phyloP scores from a whole-genome alignment of 1,139 yeast species.

The Spathaspora sp. region DNA sequence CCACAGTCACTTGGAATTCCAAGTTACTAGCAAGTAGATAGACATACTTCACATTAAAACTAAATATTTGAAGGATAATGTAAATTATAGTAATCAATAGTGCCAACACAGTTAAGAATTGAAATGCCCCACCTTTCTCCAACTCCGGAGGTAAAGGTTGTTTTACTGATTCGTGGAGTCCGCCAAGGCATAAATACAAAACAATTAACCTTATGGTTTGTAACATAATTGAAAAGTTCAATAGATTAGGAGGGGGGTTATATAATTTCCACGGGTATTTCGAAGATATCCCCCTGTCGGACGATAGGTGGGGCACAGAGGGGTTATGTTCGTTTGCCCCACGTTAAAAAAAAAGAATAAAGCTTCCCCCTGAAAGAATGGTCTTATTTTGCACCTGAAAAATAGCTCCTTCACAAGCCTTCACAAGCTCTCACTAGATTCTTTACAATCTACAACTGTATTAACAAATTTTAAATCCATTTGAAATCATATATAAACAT shows the following conservation, averaged over 20 bases:
- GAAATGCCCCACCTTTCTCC: conserved; percentile 56
- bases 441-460: neutral
- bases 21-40: conserved; percentile 17
- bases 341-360: too few species aligned
- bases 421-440: too few species aligned
- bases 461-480: neutral
- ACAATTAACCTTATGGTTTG: conserved; percentile 10
- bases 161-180: conserved; percentile 10
- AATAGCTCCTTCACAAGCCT: too few species aligned
- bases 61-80: conserved; percentile 3
- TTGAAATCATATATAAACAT: conserved; percentile 3
- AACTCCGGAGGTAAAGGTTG: conserved; percentile 38
- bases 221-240: conserved; percentile 4
- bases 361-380: too few species aligned
- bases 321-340: neutral
- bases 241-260: too few species aligned
- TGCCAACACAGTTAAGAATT: conserved; percentile 61
- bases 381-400: too few species aligned
- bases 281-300: neutral
- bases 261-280: neutral
- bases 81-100: conserved; percentile 9
- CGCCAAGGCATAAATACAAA: conserved; percentile 9
- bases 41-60: conserved; percentile 3
- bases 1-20: conserved; percentile 23
- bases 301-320: neutral